A percentile compares a stretch with the other conserved stretches of the same genome.
These are phyloP conservation scores for Xerocomus brunneocitrinus DNA, from an alignment of 768 basidiomycete genomes.

Conservation along the genomic window DNA sequence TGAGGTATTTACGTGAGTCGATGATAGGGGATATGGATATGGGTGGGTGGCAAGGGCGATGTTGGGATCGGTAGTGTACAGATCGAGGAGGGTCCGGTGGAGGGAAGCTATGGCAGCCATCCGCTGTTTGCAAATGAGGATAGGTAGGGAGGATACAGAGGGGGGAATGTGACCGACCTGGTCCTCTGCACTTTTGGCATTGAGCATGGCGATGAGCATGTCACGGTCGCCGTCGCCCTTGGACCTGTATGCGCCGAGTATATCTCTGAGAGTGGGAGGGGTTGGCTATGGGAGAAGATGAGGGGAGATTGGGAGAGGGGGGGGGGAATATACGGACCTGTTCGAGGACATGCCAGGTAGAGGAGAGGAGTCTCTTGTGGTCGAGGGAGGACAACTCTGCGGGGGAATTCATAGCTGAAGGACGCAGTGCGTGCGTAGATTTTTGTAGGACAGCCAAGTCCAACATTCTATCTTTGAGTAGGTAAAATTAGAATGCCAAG, in stretches of 20 bases:
- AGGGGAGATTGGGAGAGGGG: not conserved
- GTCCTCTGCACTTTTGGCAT: conserved; percentile 90
- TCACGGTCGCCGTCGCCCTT: conserved; percentile 92
- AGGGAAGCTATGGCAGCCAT: conserved; percentile 66
- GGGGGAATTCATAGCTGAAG: conserved; percentile 26
- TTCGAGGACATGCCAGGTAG: conserved; percentile 44
- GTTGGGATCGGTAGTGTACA: conserved; percentile 33
- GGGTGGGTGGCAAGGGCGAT: conserved; percentile 28
- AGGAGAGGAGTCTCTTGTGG: conserved; percentile 34
- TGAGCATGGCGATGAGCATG: conserved; percentile 85
- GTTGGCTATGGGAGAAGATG: conserved; percentile 45
- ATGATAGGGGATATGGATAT: conserved; percentile 37
- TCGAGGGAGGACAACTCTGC: conserved; percentile 17
- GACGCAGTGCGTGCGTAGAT: conserved; percentile 21
- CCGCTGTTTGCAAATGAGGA: conserved; percentile 42
- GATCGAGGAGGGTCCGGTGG: conserved; percentile 67
- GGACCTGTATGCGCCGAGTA: conserved; percentile 76
- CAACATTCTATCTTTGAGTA: conserved; percentile 44
- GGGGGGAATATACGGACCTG: conserved; percentile 32
- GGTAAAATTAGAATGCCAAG: conserved; percentile 45
- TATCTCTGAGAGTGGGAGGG: conserved; percentile 79
- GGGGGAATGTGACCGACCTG: conserved; percentile 50
- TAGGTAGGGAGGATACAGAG: not conserved
- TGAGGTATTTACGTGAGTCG: conserved; percentile 25
- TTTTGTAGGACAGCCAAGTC: conserved; percentile 44